Evolutionary conservation across 768 basidiomycete species (phyloP).

Genomic region (Mycena galericulata): DNA sequence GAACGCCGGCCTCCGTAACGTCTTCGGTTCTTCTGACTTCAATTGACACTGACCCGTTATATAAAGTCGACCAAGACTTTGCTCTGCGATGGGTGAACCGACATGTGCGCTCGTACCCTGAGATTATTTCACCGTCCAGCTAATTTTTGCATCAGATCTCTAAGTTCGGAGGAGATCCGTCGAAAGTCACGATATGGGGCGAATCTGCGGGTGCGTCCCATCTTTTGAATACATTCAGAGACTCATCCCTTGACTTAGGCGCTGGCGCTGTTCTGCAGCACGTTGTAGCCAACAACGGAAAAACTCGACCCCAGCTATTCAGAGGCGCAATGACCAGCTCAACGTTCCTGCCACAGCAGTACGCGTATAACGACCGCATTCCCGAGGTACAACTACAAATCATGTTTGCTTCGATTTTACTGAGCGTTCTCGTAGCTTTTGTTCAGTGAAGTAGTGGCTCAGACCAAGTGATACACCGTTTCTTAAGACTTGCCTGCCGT

Average conservation of each 20-base stretch:
- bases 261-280: slow-evolving; percentile 2
- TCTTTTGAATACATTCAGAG: background rate
- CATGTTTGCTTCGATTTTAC: too few relatives aligned
- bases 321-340: background rate
- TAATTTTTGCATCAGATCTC: too few relatives aligned
- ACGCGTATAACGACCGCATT: slow-evolving; percentile 5
- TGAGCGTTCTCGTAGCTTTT: too few relatives aligned
- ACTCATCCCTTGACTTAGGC: background rate
- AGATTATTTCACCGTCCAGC: too few relatives aligned
- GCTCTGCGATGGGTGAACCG: background rate
- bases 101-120: background rate
- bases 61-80: slow-evolving; percentile 21
- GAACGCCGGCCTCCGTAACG: slow-evolving; percentile 23
- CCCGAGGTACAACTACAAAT: too few relatives aligned
- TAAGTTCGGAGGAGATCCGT: too few relatives aligned
- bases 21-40: background rate
- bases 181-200: too few relatives aligned
- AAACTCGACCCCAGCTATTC: background rate
- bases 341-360: background rate
- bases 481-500: too few relatives aligned
- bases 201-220: too few relatives aligned
- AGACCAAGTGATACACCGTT: too few relatives aligned
- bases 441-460: too few relatives aligned
- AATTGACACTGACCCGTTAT: too few relatives aligned
- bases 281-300: slow-evolving; percentile 1